Percentiles rank a stretch among this genome's conserved stretches.
phyloP scores from a whole-genome alignment of 139 green algal genomes.

The Volvox reticuliferus region DNA sequence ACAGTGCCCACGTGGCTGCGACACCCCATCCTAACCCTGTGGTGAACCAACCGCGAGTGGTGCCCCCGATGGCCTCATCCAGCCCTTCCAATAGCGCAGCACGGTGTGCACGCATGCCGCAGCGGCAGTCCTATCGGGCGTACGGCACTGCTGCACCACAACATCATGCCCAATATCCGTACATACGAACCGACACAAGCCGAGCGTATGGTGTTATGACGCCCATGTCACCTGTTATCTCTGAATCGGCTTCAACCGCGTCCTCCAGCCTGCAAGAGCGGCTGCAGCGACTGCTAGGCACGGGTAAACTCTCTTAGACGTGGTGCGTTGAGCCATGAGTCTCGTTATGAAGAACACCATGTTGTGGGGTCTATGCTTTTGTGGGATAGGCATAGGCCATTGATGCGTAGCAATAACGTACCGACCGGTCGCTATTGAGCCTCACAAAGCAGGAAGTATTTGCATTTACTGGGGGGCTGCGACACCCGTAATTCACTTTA shows the following conservation, averaged over 20 bases:
- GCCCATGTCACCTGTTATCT: not conserved
- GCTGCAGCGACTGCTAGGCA: slow-evolving; percentile 33
- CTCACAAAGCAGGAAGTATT: no score
- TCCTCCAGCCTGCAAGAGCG: slow-evolving; percentile 34
- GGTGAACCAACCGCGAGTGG: not conserved
- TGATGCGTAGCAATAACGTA: no score
- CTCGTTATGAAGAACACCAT: no score
- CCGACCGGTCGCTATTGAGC: no score
- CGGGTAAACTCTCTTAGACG: not conserved
- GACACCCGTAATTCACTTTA: no score
- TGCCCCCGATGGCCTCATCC: not conserved
- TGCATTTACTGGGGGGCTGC: no score
- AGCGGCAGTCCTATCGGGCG: not conserved
- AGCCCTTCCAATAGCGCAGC: not conserved
- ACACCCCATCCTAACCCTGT: not conserved
- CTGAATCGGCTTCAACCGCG: not conserved
- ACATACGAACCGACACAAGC: not conserved
- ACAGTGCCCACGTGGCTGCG: not conserved
- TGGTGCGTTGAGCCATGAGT: no score
- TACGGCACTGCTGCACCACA: not conserved
- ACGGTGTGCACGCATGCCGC: not conserved
- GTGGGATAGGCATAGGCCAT: no score
- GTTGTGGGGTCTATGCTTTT: no score
- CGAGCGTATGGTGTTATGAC: not conserved
- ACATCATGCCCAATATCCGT: not conserved